Evolutionary conservation across 805 yeast genomes (phyloP).

Genomic region (Candida vartiovaarae): DNA sequence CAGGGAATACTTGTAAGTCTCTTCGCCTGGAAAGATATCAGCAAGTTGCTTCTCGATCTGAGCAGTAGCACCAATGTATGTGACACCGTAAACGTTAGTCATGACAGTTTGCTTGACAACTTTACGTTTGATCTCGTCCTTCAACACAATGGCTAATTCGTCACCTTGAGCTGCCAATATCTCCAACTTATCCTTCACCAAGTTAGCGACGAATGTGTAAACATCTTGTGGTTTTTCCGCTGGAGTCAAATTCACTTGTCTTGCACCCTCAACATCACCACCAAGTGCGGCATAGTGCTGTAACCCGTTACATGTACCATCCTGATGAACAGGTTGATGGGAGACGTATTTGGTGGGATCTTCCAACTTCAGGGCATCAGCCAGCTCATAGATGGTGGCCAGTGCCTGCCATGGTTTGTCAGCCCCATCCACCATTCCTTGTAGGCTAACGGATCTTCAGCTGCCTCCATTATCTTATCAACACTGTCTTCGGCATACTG

Average conservation of each 20-base stretch:
- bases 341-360: slow-evolving; percentile 63
- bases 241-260: slow-evolving; percentile 69
- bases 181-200: slow-evolving; percentile 51
- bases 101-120: slow-evolving; percentile 95
- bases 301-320: slow-evolving; percentile 81
- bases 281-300: slow-evolving; percentile 87
- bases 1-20: slow-evolving; percentile 41
- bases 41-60: slow-evolving; percentile 79
- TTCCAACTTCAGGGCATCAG: slow-evolving; percentile 50
- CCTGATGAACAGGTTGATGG: slow-evolving; percentile 77
- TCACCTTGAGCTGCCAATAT: slow-evolving; percentile 47
- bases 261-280: slow-evolving; percentile 79
- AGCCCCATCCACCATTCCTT: slow-evolving; percentile 63
- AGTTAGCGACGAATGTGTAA: slow-evolving; percentile 59
- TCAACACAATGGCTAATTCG: slow-evolving; percentile 37
- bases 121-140: slow-evolving; percentile 69
- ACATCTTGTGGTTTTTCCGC: slow-evolving; percentile 73
- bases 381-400: slow-evolving; percentile 60
- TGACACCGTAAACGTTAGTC: slow-evolving; percentile 98
- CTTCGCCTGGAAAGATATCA: slow-evolving; percentile 45
- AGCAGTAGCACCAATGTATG: slow-evolving; percentile 84
- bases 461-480: slow-evolving; percentile 49
- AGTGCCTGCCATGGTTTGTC: slow-evolving; percentile 84
- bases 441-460: slow-evolving; percentile 51
- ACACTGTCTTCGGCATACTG: slow-evolving; percentile 51